These are phyloP conservation scores for Pseudohalonectria lignicola DNA, from an alignment of 2,329 filamentous ascomycete genomes.

Conservation along the genomic window DNA sequence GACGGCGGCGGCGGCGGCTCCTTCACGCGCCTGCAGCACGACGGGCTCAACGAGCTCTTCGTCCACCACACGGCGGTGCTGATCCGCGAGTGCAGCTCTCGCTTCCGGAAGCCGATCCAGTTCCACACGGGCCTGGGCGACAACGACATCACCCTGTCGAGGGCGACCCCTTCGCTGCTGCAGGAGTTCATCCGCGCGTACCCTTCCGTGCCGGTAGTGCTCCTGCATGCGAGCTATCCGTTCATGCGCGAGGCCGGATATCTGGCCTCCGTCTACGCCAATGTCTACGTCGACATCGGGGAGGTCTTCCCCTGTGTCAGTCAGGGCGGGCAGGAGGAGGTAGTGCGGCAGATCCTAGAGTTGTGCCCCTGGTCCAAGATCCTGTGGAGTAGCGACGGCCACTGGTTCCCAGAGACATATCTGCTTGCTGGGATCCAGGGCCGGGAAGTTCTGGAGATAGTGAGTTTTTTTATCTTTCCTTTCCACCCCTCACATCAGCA, in stretches of 20 bases:
- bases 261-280: constrained; percentile 63
- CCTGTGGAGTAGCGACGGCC: constrained; percentile 70
- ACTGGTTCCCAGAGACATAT: constrained; percentile 70
- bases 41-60: constrained; percentile 57
- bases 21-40: constrained; percentile 47
- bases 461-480: constrained; percentile 21
- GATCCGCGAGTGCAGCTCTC: constrained; percentile 33
- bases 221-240: constrained; percentile 74
- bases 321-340: constrained; percentile 60
- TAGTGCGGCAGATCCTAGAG: constrained; percentile 64
- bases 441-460: constrained; percentile 56
- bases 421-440: constrained; percentile 63
- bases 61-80: constrained; percentile 52
- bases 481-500: not conserved
- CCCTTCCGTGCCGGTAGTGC: constrained; percentile 59
- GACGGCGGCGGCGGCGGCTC: constrained; percentile 4
- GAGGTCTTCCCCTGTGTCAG: constrained; percentile 74
- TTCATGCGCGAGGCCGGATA: constrained; percentile 72
- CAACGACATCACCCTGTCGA: constrained; percentile 60
- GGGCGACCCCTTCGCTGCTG: constrained; percentile 64
- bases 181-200: constrained; percentile 63
- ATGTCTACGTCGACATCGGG: constrained; percentile 74
- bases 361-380: constrained; percentile 65
- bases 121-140: constrained; percentile 79
- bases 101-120: constrained; percentile 60